phyloP scores from a whole-genome alignment of 495 filamentous ascomycete genomes.

The Aspergillus affinis region DNA sequence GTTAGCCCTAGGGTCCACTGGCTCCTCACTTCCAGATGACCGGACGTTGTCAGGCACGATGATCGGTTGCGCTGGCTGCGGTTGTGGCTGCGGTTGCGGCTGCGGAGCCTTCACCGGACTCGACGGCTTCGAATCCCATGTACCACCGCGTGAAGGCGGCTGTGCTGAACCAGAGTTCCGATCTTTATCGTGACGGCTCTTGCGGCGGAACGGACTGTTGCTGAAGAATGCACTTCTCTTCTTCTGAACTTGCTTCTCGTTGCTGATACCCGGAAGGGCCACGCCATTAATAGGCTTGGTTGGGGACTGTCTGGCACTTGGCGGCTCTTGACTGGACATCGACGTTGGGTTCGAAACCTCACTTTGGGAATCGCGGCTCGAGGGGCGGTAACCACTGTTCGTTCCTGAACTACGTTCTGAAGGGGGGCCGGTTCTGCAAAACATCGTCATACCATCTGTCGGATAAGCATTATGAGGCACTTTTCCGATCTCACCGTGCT shows the following conservation, averaged over 20 bases:
- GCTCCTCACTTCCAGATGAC: slow-evolving; percentile 70
- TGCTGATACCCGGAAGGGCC: slow-evolving; percentile 40
- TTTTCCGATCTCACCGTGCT: slow-evolving; percentile 63
- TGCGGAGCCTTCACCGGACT: slow-evolving; percentile 34
- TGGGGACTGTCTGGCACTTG: slow-evolving; percentile 66
- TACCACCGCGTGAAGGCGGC: slow-evolving; percentile 31
- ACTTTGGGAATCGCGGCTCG: slow-evolving; percentile 87
- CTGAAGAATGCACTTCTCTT: slow-evolving; percentile 94
- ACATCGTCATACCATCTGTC: slow-evolving; percentile 98
- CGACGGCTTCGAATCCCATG: slow-evolving; percentile 40
- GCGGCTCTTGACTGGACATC: slow-evolving; percentile 76
- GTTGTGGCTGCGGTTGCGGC: slow-evolving; percentile 9
- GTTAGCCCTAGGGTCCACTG: slow-evolving; percentile 87
- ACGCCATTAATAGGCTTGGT: slow-evolving; percentile 59
- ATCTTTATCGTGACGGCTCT: slow-evolving; percentile 87
- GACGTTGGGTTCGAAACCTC: slow-evolving; percentile 90
- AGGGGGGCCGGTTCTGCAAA: slow-evolving; percentile 82
- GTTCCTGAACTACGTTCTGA: slow-evolving; percentile 81
- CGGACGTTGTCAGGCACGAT: slow-evolving; percentile 19
- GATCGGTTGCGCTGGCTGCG: slow-evolving; percentile 1
- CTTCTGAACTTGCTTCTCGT: slow-evolving; percentile 71
- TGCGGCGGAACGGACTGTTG: slow-evolving; percentile 91
- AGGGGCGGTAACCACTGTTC: slow-evolving; percentile 67
- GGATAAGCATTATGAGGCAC: slow-evolving; percentile 94
- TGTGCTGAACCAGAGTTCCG: slow-evolving; percentile 33